Evolutionary conservation across 805 yeast species (phyloP).

Genomic region (Starmerella riodocensis): DNA sequence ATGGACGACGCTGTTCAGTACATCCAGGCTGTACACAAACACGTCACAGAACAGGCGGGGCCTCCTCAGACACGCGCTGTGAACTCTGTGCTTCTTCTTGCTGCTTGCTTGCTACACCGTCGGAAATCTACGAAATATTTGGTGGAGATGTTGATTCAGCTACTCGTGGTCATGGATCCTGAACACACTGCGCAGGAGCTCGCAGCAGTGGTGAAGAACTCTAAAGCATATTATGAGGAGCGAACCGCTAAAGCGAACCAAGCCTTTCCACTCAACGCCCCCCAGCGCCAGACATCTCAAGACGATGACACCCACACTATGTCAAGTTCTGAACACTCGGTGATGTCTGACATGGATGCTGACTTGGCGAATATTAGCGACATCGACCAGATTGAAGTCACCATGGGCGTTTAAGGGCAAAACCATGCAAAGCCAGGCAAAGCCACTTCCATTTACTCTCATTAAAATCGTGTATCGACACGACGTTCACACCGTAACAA

Average conservation of each 20-base stretch:
- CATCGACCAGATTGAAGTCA: too few relatives aligned
- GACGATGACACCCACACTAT: too few relatives aligned
- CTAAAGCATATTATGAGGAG: slow-evolving; percentile 7
- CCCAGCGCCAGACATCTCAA: too few relatives aligned
- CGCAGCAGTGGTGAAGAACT: slow-evolving; percentile 10
- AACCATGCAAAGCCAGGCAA: too few relatives aligned
- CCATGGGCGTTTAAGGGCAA: too few relatives aligned
- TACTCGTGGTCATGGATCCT: slow-evolving; percentile 19
- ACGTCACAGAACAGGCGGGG: slow-evolving; percentile 3
- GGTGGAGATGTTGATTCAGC: slow-evolving; percentile 16
- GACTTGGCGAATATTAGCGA: too few relatives aligned
- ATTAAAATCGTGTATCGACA: background rate
- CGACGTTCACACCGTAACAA: too few relatives aligned
- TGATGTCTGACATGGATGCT: too few relatives aligned
- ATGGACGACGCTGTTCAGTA: slow-evolving; percentile 22
- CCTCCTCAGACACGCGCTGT: slow-evolving; percentile 8
- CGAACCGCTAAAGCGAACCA: slow-evolving; percentile 1
- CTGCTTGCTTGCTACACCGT: slow-evolving; percentile 19
- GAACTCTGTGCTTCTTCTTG: slow-evolving; percentile 15
- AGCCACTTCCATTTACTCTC: background rate
- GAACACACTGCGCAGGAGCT: slow-evolving; percentile 10
- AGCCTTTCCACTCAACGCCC: too few relatives aligned
- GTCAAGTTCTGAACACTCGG: too few relatives aligned
- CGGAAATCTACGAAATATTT: slow-evolving; percentile 17
- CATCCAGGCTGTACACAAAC: slow-evolving; percentile 13